Base-by-base conservation (phyloP, 805 yeast genomes). In the Millerozyma acaciae region DNA sequence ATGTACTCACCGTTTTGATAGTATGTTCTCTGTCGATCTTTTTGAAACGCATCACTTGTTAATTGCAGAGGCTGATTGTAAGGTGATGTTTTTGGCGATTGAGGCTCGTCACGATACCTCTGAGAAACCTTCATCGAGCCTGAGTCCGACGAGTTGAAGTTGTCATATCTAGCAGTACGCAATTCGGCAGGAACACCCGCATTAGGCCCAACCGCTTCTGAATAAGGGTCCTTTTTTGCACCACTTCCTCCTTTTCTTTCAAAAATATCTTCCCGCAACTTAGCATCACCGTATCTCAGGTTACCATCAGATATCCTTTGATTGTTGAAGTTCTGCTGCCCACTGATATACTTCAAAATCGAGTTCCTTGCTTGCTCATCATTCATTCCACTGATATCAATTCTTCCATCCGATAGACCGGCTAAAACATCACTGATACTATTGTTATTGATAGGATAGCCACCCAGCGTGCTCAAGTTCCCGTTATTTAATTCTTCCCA, bases 61-160 rank as follows among this genome's bases (percentile, higher is more conserved):
- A 39, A 54, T 30, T 37, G 51, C 37, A 42, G 38, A 12, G 17
- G 28, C 19, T 30, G 38, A 14, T 38, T 21, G 12, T 40, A 24
- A 0, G 68, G 70, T 2, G 67, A 60, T 2, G 68, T 56, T 25
- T 55, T 63, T 0, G 72, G 72, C 4, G 68, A 60, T 29, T 61
- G 67, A 1, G 67, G 61, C 34, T 62, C 61, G 13, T 64, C 70
- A 9, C 47, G 39, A 13, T 46, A 45, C 32, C 53, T 55, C 4
- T 37, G 43, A 2, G 65, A 57, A 10, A 57, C n/a, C n/a, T n/a
- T n/a, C n/a, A n/a, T n/a, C n/a, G n/a, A n/a, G n/a, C n/a, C n/a
- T n/a, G n/a, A n/a, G n/a, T n/a, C n/a, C n/a, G n/a, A n/a, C n/a
- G n/a, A n/a, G n/a, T n/a, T n/a, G n/a, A n/a, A n/a, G n/a, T n/a